Evolutionary conservation across 78 protist genomes (phyloP), one percentile per base, ranked within the genome.

Genomic region (Cavenderia fasciculata): DNA sequence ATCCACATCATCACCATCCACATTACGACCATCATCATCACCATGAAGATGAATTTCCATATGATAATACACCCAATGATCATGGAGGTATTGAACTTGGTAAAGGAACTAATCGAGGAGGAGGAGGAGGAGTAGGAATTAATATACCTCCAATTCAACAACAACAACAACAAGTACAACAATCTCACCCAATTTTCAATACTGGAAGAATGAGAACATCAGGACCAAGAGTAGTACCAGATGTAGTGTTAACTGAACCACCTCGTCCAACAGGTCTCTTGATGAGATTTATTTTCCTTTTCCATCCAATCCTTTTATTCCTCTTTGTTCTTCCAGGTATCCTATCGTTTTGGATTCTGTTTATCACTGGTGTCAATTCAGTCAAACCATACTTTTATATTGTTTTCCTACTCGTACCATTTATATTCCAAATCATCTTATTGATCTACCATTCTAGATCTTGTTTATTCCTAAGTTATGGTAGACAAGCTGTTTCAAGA

Each of bases 281-380:
- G 14, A 82, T 82, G 90, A 82, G 68, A 11, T 82, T 82, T 43
- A 82, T 82, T 23, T 82, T 82, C 31, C 62, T 82, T 14, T 82
- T 82, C 27, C 90, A 82, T 43, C 90, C 90, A 38, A 46, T 61
- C 6, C 52, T 82, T 3, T 25, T 82, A 41, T 68, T 69, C 18
- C 31, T 82, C 25, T 82, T 82, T 47, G 33, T 82, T 18, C 27
- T 82, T 8, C 90, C 90, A n/a, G 66, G 61, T 0, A 46, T 82
- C 12, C 61, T 68, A 14, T 68, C 90, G 29, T 82, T 82, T 68
- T 82, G 90, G 90, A 47, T 82, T 23, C 14, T 82, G 68, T 82
- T 82, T 56, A 65, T 82, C 43, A 49, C 78, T 4, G 87, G 75
- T 27, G 66, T 47, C 21, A 82, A 56, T 33, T 33, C 90, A 27